Evolutionary conservation across 2,329 filamentous ascomycete species (phyloP), one percentile per base, ranked within the genome.

Genomic region (Fusarium mundagurra): DNA sequence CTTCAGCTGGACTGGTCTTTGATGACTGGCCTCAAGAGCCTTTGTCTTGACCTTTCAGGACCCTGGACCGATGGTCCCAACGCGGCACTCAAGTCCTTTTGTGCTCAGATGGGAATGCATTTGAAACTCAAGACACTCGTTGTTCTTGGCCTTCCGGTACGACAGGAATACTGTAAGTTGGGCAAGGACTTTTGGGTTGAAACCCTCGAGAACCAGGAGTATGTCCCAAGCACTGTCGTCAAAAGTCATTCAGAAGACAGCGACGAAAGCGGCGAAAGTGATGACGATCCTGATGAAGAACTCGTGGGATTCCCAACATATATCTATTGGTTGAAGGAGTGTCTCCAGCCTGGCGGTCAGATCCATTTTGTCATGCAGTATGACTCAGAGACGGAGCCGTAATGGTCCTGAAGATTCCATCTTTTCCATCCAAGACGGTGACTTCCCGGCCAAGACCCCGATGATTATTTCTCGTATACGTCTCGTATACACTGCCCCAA

Each of bases 71-170:
- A 45, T 34, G 39, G 29, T 13, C 18, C n/a, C 18, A 22, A 8
- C 22, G 18, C 6, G 10, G 44, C 36, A 17, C 33, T 62, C 38
- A 38, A 36, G 33, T 10, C 8, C 17, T 10, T 62, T 18, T 60
- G 47, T 45, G 7, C n/a, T 16, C n/a, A 54, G 16, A 65, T 65
- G 67, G 44, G 36, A 12, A 31, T 17, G 24, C 63, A 65, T 17
- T 47, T 74, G 31, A 50, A 51, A 10, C 72, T 74, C 60, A 69
- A 74, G 51, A 67, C 48, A 31, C 38, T 74, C 8, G 60, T 74
- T 38, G 13, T 74, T 17, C 20, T 61, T 10, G 71, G 69, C 13
- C 11, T 61, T 13, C 53, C 53, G 13, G 29, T 51, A 4, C 24
- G 38, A 18, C 47, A 72, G 45, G 18, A 64, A 33, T 58, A 58